These are phyloP conservation scores for Echinosophora koreensis DNA, from an alignment of 306 rosid genomes.

Conservation along the genomic window DNA sequence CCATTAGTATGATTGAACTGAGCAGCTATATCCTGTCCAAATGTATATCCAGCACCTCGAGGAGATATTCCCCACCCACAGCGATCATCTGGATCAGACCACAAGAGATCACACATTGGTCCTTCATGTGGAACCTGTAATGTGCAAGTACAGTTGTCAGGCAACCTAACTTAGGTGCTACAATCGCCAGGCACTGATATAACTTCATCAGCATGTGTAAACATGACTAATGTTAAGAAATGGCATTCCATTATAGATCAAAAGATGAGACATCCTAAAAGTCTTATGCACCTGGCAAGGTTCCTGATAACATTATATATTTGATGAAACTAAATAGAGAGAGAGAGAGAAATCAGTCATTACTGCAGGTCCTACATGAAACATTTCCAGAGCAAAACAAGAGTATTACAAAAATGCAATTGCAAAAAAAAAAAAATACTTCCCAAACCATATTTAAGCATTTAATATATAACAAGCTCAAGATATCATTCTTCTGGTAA, in stretches of 20 bases:
- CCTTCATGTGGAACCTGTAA: constrained; percentile 98
- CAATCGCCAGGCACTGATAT: neutral
- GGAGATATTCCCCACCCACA: constrained; percentile 99
- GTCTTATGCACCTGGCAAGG: constrained; percentile 12
- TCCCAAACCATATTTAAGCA: constrained; percentile 9
- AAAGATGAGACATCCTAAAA: constrained; percentile 20
- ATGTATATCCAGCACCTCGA: constrained; percentile 98
- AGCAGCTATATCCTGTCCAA: constrained; percentile 98
- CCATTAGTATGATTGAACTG: constrained; percentile 95
- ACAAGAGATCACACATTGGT: constrained; percentile 96
- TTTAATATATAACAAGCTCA: constrained; percentile 18
- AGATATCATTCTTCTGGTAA: constrained; percentile 11
- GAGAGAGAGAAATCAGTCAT: constrained; percentile 7
- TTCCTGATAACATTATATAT: neutral
- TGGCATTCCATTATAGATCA: neutral
- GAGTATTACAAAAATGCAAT: constrained; percentile 7
- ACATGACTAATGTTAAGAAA: neutral
- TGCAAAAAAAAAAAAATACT: constrained; percentile 34
- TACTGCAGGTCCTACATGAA: constrained; percentile 13
- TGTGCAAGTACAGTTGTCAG: constrained; percentile 33
- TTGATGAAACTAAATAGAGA: constrained; percentile 17
- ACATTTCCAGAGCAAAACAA: neutral
- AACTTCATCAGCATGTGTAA: constrained; percentile 7
- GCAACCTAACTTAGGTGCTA: constrained; percentile 31
- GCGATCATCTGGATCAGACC: constrained; percentile 99